Evolutionary conservation across 2,329 filamentous ascomycete genomes (phyloP).

Genomic region (Trichoderma lentiforme): DNA sequence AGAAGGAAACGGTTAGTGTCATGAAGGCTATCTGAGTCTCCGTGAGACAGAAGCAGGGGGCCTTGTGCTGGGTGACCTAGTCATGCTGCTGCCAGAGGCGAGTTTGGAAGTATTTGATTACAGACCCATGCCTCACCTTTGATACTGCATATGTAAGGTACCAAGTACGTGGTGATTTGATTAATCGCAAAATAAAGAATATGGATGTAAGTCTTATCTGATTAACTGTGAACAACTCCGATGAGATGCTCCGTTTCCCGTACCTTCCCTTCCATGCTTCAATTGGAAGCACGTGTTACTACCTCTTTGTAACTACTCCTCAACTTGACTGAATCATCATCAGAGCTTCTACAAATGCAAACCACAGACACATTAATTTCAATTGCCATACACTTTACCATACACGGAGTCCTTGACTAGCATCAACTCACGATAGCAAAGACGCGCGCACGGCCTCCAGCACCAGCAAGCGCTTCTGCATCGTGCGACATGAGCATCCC

Average conservation of each 20-base stretch:
- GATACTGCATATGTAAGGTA: background rate
- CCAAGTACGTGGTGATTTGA: background rate
- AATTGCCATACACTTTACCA: background rate
- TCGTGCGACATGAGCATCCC: slow-evolving; percentile 6
- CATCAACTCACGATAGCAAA: background rate
- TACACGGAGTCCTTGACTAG: background rate
- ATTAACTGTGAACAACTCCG: background rate
- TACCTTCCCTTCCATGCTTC: background rate
- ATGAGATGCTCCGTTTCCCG: background rate
- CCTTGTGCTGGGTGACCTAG: background rate
- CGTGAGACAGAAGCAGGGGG: background rate
- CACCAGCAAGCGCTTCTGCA: background rate
- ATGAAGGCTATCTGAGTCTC: background rate
- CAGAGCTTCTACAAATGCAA: background rate
- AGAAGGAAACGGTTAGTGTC: background rate
- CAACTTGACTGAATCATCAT: background rate
- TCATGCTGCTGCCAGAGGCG: background rate
- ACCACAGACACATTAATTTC: background rate
- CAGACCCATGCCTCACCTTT: background rate
- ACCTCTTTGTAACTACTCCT: background rate
- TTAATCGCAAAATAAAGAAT: background rate
- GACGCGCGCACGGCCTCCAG: background rate
- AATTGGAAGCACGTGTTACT: background rate
- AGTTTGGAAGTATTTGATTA: background rate
- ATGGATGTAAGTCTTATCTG: background rate